Evolutionary conservation across 148 eudicot genomes (phyloP).

Genomic region (Rhododendron ferrugineum): DNA sequence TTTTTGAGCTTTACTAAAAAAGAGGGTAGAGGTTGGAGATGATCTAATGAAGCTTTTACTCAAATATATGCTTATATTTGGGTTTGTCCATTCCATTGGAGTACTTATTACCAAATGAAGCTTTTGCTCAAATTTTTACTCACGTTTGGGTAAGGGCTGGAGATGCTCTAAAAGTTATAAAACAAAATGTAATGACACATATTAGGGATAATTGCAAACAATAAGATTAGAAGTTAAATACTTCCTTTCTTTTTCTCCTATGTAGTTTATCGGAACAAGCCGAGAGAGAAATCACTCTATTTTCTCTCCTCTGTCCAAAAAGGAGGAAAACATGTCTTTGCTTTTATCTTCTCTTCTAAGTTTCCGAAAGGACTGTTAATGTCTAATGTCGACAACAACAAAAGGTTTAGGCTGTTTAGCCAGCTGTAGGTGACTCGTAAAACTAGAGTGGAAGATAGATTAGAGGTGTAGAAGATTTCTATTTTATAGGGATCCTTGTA

Average conservation of each 20-base stretch:
- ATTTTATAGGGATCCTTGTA: background rate
- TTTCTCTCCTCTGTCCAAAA: background rate
- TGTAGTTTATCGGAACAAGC: background rate
- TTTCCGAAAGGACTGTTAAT: background rate
- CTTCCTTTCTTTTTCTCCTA: background rate
- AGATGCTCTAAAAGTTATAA: background rate
- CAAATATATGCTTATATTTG: too few relatives aligned
- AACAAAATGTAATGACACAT: background rate
- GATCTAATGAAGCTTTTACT: too few relatives aligned
- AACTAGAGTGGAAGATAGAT: background rate
- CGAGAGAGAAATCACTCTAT: background rate
- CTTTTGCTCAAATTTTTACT: too few relatives aligned
- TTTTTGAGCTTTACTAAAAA: too few relatives aligned
- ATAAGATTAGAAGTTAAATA: background rate
- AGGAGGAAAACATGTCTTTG: background rate
- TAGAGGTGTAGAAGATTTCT: background rate
- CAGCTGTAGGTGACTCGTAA: background rate
- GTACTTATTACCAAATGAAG: too few relatives aligned
- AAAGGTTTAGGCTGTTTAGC: background rate
- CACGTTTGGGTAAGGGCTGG: too few relatives aligned
- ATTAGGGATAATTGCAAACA: background rate
- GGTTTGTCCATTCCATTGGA: too few relatives aligned
- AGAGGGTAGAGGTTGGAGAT: too few relatives aligned
- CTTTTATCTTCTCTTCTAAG: background rate
- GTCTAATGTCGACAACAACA: background rate